phyloP scores from a whole-genome alignment of 805 yeast species.

The Candida caryicola region DNA sequence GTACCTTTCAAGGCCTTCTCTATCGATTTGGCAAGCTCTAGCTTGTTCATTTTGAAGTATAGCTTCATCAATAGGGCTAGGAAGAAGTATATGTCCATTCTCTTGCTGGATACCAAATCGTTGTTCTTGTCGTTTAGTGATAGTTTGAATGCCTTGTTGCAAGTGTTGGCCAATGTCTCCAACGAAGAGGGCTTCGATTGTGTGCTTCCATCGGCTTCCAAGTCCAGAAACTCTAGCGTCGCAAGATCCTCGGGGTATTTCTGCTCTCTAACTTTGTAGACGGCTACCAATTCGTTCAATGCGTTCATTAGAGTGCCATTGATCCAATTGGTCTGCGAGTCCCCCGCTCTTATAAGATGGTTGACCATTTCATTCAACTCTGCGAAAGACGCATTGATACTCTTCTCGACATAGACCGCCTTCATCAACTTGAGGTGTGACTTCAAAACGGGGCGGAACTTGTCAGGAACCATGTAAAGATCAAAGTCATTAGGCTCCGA shows the following conservation, averaged over 20 bases:
- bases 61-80: slow-evolving; percentile 66
- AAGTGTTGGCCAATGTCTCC: slow-evolving; percentile 58
- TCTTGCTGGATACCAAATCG: slow-evolving; percentile 47
- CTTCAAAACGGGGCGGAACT: slow-evolving; percentile 32
- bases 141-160: slow-evolving; percentile 71
- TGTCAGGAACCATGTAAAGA: slow-evolving; percentile 34
- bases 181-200: slow-evolving; percentile 23
- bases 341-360: slow-evolving; percentile 51
- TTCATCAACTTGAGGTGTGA: slow-evolving; percentile 35
- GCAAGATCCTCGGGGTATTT: slow-evolving; percentile 22
- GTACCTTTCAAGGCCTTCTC: slow-evolving; percentile 65
- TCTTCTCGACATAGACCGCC: slow-evolving; percentile 29
- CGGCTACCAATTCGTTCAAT: slow-evolving; percentile 40
- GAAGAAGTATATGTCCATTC: slow-evolving; percentile 66
- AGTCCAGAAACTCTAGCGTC: slow-evolving; percentile 14
- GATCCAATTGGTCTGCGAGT: slow-evolving; percentile 52
- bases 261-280: slow-evolving; percentile 35
- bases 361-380: slow-evolving; percentile 42
- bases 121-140: slow-evolving; percentile 77
- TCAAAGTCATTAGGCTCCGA: slow-evolving; percentile 41
- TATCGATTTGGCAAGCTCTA: slow-evolving; percentile 71
- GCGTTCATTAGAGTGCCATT: slow-evolving; percentile 40
- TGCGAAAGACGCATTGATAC: slow-evolving; percentile 31
- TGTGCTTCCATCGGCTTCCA: slow-evolving; percentile 15
- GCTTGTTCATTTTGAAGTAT: slow-evolving; percentile 63